Evolutionary conservation across 768 basidiomycete genomes (phyloP), one percentile per base, ranked within the genome.

Genomic region (Boletus barrowsii): DNA sequence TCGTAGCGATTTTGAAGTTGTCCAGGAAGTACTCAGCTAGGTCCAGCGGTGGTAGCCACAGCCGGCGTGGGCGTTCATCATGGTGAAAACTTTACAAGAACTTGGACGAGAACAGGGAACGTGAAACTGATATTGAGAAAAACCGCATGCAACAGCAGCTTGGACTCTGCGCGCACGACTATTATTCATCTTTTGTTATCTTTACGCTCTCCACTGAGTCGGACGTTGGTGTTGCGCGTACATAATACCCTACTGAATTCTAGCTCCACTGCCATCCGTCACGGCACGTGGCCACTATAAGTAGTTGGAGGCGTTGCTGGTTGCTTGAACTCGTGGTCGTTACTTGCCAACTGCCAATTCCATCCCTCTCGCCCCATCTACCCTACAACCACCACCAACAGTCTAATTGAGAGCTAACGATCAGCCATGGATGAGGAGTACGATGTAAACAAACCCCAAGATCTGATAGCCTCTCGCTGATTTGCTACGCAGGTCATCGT

Each of bases 361-460:
- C 47, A 54, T 48, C 49, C 43, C 24, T 36, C 39, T 26, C 40
- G 29, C 36, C 46, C n/a, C 42, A 26, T 48, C 47, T 58, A 57
- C 42, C 44, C 47, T 60, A 59, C 51, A 32, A 47, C 49, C 45
- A 45, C 40, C 47, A 36, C 46, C 50, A 26, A 32, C 54, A 53
- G 42, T 46, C 52, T 60, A 48, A 58, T 49, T 42, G 18, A 61
- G 47, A 51, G 26, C 55, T 54, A 24, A 41, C 51, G 51, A 62
- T 60, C 54, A 61, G 77, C 66, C 72, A 97, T 99, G 96, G 96
- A 99, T 88, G 96, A 98, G 80, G 89, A 92, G 80, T 98, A 98
- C 78, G 95, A 98, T 73, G 95, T 97, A 72, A 64, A 62, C 62
- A 53, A 32, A 53, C 42, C 53, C 51, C 45, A 46, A 54, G 57